Percentiles rank a stretch among this genome's conserved stretches.
phyloP scores from a whole-genome alignment of 345 rosid species.

The Gossypium thurberi region DNA sequence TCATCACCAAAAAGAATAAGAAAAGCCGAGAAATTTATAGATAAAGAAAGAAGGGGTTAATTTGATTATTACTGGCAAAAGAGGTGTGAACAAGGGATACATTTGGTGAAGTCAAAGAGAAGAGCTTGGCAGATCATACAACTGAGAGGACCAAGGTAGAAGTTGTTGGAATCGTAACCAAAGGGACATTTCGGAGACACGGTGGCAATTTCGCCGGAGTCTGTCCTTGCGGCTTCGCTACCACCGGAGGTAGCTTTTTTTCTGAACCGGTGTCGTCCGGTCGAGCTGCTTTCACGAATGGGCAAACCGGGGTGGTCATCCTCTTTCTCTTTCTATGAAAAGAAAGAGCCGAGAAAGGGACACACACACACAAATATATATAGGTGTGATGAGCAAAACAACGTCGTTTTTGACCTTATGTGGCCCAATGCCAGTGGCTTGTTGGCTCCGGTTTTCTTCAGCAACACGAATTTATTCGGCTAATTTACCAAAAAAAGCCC shows the following conservation, averaged over 20 bases:
- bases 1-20: not conserved
- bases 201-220: conserved; percentile 30
- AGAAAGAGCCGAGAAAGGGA: no score
- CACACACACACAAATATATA: no score
- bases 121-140: conserved; percentile 92
- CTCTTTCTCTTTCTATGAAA: conserved; percentile 2
- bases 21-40: not conserved
- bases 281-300: conserved; percentile 63
- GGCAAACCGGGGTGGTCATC: conserved; percentile 70
- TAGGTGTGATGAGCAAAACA: no score
- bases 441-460: no score
- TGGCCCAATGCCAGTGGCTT: no score
- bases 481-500: no score
- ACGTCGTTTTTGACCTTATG: no score
- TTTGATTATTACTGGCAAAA: conserved; percentile 61
- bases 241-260: conserved; percentile 26
- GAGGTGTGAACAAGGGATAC: conserved; percentile 84
- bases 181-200: conserved; percentile 79
- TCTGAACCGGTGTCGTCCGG: conserved; percentile 39
- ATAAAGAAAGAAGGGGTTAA: not conserved
- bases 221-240: conserved; percentile 26
- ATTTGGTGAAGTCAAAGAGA: conserved; percentile 62
- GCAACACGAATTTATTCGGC: no score
- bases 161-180: conserved; percentile 84
- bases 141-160: conserved; percentile 95